Base-by-base conservation (phyloP, 257 asterid genomes). In the Penstemon newberryi region DNA sequence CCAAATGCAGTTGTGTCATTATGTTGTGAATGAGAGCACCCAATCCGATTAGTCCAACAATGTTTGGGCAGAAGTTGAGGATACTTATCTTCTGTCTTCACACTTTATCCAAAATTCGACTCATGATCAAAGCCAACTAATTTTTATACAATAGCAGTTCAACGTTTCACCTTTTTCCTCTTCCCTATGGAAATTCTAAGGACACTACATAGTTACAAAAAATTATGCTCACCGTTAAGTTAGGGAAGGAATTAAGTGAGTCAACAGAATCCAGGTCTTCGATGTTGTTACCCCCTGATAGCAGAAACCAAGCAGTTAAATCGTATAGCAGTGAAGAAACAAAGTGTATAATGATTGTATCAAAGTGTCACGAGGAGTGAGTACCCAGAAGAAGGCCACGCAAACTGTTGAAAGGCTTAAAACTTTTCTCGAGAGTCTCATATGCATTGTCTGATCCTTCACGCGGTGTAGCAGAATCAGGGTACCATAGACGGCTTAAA, bases 381-480 rank as follows among this genome's bases (percentile, higher is more conserved):
- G 72, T 90, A 94, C 99, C 99, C n/a, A 94, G 78, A 77, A 81
- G 86, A 70, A 94, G 89, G 75, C 93, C 70, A 40, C 70, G 75
- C 87, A 94, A 76, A 79, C 79, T 85, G 68, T 77, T 74, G 79
- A 91, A 94, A 71, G 92, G 91, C 71, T 64, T 73, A 61, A 45
- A 42, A 74, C 69, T 76, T 71, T 68, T 75, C 67, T 80, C 87
- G 41, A 4, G 76, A 40, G 82, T 63, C 72, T 78, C 82, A 52
- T 60, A 43, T 63, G 69, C 77, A 64, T 71, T 60, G 71, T 52
- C 42, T 43, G 80, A 66, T 54, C 33, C 33, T 25, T 82, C 81
- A 64, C 75, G 71, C 50, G 69, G 40, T 65, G 69, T 55, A 70
- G 56, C 75, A 63, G 65, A 69, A 71, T 83, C 86, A 39, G 96